These are phyloP conservation scores for Asterella californica DNA, from an alignment of 225 moss, liverwort and hornwort species.

Conservation along the genomic window DNA sequence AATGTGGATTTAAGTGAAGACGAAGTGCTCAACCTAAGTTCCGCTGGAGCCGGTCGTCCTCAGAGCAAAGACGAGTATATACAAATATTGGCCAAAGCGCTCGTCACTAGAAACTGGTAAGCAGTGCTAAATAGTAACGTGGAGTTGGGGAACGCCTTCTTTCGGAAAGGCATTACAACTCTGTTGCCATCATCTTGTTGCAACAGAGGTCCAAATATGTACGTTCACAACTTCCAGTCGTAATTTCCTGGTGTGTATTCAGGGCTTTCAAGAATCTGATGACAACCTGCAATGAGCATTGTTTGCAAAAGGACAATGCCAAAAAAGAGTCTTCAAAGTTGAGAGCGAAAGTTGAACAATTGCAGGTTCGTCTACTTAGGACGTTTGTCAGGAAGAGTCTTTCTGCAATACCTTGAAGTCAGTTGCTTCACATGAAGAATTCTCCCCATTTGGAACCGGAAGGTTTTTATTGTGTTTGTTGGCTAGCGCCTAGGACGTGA, in stretches of 20 bases:
- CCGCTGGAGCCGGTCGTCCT: not conserved
- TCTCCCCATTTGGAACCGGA: not conserved
- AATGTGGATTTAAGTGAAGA: slow-evolving; percentile 15
- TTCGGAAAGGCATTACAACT: not conserved
- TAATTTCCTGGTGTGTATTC: not conserved
- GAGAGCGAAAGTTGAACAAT: not conserved
- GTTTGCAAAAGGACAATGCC: not conserved
- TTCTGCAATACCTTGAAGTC: not conserved
- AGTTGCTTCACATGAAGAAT: not conserved
- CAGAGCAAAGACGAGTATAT: slow-evolving; percentile 12
- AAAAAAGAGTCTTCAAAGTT: slow-evolving; percentile 8
- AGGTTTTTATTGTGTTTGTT: not conserved
- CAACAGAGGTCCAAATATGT: not conserved
- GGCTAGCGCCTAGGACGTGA: not conserved
- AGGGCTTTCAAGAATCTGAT: slow-evolving; percentile 17
- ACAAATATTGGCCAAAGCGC: slow-evolving; percentile 13
- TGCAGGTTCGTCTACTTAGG: not conserved
- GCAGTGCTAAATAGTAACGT: not conserved
- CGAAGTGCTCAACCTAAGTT: not conserved
- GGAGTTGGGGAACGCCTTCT: not conserved
- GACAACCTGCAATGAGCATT: slow-evolving; percentile 7
- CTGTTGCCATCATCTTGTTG: not conserved
- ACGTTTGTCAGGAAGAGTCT: not conserved
- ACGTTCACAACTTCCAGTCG: not conserved
- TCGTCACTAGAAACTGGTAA: slow-evolving; percentile 5